Conservation (phyloP, 1,284 basidiomycete genomes). For the Cutaneotrichosporon dermatis region DNA sequence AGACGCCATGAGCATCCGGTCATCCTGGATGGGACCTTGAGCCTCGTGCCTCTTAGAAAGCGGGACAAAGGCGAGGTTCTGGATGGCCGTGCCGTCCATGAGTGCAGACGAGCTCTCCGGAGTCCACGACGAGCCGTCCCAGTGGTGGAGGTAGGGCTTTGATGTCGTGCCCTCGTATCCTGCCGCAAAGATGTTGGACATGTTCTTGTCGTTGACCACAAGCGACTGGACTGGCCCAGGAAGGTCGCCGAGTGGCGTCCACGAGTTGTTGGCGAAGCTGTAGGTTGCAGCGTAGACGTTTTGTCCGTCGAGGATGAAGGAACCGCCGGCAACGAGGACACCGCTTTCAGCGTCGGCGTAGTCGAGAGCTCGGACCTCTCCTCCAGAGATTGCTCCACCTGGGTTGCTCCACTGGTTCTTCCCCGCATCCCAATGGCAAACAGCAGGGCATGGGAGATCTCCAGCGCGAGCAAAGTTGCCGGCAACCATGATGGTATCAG, state of each 20-base stretch:
- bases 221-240: conserved; percentile 88
- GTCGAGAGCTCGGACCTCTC: conserved; percentile 71
- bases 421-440: conserved; percentile 71
- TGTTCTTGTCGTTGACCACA: conserved; percentile 74
- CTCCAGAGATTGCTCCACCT: conserved; percentile 70
- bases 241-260: conserved; percentile 63
- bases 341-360: conserved; percentile 53
- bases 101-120: conserved; percentile 55
- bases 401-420: conserved; percentile 72
- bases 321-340: conserved; percentile 68
- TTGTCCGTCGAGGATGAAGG: conserved; percentile 60
- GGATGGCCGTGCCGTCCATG: conserved; percentile 53
- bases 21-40: conserved; percentile 64
- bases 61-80: conserved; percentile 86
- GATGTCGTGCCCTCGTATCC: conserved; percentile 65
- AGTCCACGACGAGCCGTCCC: conserved; percentile 73
- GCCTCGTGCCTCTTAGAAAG: conserved; percentile 54
- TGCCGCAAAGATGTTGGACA: conserved; percentile 81
- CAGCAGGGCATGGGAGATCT: conserved; percentile 65
- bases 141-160: conserved; percentile 69
- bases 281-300: conserved; percentile 67
- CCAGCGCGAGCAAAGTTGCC: conserved; percentile 81
- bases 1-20: conserved; percentile 87
- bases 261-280: conserved; percentile 63
- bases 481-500: conserved; percentile 69